phyloP scores from a whole-genome alignment of 202 grass and related monocot species.

The Brachypodium distachyon region DNA sequence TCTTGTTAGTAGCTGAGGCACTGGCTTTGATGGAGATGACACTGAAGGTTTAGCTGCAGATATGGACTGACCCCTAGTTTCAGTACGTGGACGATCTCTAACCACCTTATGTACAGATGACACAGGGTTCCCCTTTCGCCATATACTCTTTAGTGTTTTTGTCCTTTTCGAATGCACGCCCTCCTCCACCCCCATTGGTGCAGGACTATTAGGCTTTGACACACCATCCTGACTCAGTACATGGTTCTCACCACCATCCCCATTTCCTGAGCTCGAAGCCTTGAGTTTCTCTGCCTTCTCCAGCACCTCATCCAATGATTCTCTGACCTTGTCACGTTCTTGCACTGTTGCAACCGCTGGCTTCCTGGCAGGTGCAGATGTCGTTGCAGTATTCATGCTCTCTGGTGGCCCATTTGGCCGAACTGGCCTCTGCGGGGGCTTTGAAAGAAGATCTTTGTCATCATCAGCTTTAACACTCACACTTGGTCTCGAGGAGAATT shows the following conservation, averaged over 20 bases:
- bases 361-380: constrained; percentile 33
- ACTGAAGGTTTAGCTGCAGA: constrained; percentile 16
- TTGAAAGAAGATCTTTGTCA: constrained; percentile 60
- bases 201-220: constrained; percentile 21
- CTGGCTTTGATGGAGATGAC: constrained; percentile 38
- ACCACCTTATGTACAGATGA: constrained; percentile 47
- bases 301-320: constrained; percentile 71
- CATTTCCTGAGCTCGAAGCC: constrained; percentile 23
- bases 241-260: constrained; percentile 12
- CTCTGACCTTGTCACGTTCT: constrained; percentile 63
- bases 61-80: constrained; percentile 23
- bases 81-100: constrained; percentile 47
- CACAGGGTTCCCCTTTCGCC: constrained; percentile 85
- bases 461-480: constrained; percentile 42
- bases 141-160: constrained; percentile 75
- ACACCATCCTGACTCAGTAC: constrained; percentile 32
- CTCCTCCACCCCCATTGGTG: constrained; percentile 5
- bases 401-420: constrained; percentile 37
- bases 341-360: constrained; percentile 20
- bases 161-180: constrained; percentile 42
- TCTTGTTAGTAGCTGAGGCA: constrained; percentile 52
- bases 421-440: constrained; percentile 57
- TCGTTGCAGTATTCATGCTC: constrained; percentile 16
- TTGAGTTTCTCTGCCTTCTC: constrained; percentile 90
- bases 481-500: constrained; percentile 50